A percentile compares a stretch with the other conserved stretches of the same genome.
These are phyloP conservation scores for Rutstroemia sydowiana DNA, from an alignment of 2,329 filamentous ascomycete species.

Conservation along the genomic window DNA sequence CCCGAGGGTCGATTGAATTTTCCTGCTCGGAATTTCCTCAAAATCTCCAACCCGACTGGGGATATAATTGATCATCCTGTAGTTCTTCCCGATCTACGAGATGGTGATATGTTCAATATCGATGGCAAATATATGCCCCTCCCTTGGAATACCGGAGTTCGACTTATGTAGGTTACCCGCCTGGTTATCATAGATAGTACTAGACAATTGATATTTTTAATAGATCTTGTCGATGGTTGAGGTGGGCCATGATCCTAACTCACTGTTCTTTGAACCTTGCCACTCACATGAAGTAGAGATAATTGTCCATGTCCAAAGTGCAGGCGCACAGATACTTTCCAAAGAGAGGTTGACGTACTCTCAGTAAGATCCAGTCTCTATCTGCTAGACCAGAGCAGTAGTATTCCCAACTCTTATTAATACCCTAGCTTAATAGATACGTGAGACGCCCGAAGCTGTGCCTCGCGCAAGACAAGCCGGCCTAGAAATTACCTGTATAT, in stretches of 20 bases:
- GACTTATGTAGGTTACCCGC: background rate
- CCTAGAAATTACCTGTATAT: constrained; percentile 44
- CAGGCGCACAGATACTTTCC: constrained; percentile 62
- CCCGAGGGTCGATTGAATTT: too few species aligned
- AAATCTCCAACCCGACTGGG: background rate
- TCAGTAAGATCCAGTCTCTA: constrained; percentile 22
- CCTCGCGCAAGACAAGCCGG: constrained; percentile 24
- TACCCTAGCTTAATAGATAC: background rate
- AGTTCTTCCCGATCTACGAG: background rate
- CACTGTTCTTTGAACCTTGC: too few species aligned
- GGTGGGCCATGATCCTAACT: constrained; percentile 22
- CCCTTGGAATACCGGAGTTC: background rate
- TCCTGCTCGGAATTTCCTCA: background rate
- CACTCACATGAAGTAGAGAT: constrained; percentile 38
- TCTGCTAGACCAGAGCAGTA: background rate
- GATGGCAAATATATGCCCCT: background rate
- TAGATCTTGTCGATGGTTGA: constrained; percentile 36
- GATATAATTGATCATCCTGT: background rate
- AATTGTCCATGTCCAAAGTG: constrained; percentile 64
- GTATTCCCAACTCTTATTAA: background rate
- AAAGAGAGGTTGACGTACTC: constrained; percentile 63
- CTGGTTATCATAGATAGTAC: background rate
- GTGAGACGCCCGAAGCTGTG: background rate
- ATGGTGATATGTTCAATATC: background rate
- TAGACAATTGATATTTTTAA: background rate